These are phyloP conservation scores for Boletus vermiculosoides DNA, from an alignment of 768 basidiomycete genomes.

Conservation along the genomic window DNA sequence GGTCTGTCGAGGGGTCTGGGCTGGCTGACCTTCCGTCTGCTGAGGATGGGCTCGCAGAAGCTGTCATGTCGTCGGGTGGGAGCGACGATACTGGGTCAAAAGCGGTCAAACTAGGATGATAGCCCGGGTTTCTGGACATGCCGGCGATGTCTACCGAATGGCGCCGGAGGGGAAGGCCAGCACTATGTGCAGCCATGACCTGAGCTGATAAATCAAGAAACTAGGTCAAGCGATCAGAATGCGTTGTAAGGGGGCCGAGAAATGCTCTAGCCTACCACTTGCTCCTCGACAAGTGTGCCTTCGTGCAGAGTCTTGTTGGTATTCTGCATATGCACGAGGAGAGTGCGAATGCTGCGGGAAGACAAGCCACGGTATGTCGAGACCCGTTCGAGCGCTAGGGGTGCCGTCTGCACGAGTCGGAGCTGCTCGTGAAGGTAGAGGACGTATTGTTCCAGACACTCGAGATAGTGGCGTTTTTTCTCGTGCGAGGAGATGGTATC, in stretches of 20 bases:
- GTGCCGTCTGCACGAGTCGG: conserved; percentile 45
- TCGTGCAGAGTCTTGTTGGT: conserved; percentile 49
- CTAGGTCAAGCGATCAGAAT: conserved; percentile 10
- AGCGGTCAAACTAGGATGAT: conserved; percentile 8
- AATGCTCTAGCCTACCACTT: conserved; percentile 39
- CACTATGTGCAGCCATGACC: conserved; percentile 27
- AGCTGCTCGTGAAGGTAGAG: conserved; percentile 63
- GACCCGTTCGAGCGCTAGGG: conserved; percentile 50
- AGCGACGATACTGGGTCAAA: conserved; percentile 20
- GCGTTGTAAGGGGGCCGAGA: no score
- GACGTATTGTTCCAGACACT: conserved; percentile 71
- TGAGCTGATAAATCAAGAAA: conserved; percentile 31
- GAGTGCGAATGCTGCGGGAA: conserved; percentile 65
- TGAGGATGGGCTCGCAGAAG: conserved; percentile 25
- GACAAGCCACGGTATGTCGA: conserved; percentile 52
- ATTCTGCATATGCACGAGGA: conserved; percentile 70
- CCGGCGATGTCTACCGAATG: conserved; percentile 30
- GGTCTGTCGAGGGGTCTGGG: conserved; percentile 21
- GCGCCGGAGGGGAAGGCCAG: conserved; percentile 29
- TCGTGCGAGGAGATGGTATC: conserved; percentile 79
- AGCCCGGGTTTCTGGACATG: conserved; percentile 11
- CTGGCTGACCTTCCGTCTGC: conserved; percentile 18
- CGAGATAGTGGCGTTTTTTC: conserved; percentile 72
- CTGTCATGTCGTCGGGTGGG: conserved; percentile 15
- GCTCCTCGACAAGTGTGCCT: conserved; percentile 53